Percentiles rank a stretch among this genome's conserved stretches.
These are phyloP conservation scores for Pezicula carpinea DNA, from an alignment of 2,329 filamentous ascomycete species.

Conservation along the genomic window DNA sequence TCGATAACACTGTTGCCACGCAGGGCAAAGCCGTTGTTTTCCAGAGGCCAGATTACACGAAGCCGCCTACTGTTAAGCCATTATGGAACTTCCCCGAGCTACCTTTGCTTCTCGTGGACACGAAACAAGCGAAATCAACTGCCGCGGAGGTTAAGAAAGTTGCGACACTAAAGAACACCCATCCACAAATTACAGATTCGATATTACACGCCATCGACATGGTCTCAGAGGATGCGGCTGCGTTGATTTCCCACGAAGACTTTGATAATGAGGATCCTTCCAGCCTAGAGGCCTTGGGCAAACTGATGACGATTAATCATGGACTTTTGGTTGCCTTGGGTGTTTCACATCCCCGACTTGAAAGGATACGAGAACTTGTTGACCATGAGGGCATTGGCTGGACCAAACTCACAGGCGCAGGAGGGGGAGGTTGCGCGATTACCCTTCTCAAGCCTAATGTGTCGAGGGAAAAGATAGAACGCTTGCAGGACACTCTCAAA, in stretches of 20 bases:
- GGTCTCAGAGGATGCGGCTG: conserved; percentile 52
- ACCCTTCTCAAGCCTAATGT: conserved; percentile 73
- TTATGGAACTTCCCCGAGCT: conserved; percentile 88
- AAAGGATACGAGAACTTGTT: conserved; percentile 85
- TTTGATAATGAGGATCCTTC: conserved; percentile 63
- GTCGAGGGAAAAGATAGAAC: conserved; percentile 48
- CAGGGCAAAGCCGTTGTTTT: conserved; percentile 94
- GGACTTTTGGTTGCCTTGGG: conserved; percentile 86
- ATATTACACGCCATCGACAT: conserved; percentile 84
- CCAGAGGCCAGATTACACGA: conserved; percentile 70
- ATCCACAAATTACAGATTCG: conserved; percentile 72
- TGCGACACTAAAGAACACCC: conserved; percentile 60
- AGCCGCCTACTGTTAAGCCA: conserved; percentile 71
- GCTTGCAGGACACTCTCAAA: conserved; percentile 61
- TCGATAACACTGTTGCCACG: conserved; percentile 93
- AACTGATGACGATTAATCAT: conserved; percentile 91
- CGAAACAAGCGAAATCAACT: conserved; percentile 81
- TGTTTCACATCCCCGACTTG: conserved; percentile 89
- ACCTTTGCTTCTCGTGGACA: conserved; percentile 85
- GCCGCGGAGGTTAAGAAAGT: conserved; percentile 84
- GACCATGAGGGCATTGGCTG: conserved; percentile 88
- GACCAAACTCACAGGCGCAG: conserved; percentile 96
- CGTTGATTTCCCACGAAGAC: conserved; percentile 51
- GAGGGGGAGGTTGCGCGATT: conserved; percentile 93
- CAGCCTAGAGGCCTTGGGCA: conserved; percentile 70